phyloP scores from a whole-genome alignment of 495 filamentous ascomycete species.

The Neurospora sp. region DNA sequence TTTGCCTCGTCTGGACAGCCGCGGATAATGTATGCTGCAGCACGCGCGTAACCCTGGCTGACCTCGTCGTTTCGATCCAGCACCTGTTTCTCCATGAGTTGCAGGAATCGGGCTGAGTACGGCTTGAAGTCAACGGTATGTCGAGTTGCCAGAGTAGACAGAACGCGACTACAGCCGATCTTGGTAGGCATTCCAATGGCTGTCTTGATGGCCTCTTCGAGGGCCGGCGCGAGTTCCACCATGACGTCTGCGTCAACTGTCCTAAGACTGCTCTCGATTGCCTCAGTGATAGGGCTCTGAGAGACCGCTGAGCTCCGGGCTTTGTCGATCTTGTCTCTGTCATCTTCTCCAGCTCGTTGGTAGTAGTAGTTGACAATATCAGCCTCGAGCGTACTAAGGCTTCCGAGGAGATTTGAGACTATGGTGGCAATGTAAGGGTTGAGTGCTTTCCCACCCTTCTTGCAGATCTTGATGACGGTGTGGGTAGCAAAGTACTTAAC shows the following conservation, averaged over 20 bases:
- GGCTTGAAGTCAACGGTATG: conserved; percentile 63
- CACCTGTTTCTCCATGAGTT: conserved; percentile 64
- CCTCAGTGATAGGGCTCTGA: conserved; percentile 84
- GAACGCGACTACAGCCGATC: conserved; percentile 74
- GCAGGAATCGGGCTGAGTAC: conserved; percentile 68
- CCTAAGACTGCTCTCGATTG: conserved; percentile 82
- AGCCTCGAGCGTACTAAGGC: conserved; percentile 78
- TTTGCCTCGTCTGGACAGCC: conserved; percentile 61
- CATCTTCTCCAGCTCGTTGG: conserved; percentile 79
- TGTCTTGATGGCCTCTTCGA: conserved; percentile 71
- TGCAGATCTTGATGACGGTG: conserved; percentile 79
- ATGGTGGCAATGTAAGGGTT: conserved; percentile 72
- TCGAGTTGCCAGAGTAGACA: conserved; percentile 77
- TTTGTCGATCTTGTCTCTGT: conserved; percentile 77
- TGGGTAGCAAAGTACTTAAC: conserved; percentile 64
- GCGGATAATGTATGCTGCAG: conserved; percentile 75
- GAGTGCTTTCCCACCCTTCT: conserved; percentile 64
- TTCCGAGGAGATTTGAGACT: conserved; percentile 65
- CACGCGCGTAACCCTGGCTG: conserved; percentile 71
- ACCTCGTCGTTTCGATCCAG: conserved; percentile 89
- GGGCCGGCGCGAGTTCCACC: conserved; percentile 53
- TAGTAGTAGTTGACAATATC: conserved; percentile 85
- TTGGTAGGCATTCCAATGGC: conserved; percentile 87
- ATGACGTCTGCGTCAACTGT: conserved; percentile 70
- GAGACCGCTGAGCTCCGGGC: conserved; percentile 69